Evolutionary conservation across 1,139 yeast genomes (phyloP), one percentile per base, ranked within the genome.

Genomic region (Saccharomyces hybrid): DNA sequence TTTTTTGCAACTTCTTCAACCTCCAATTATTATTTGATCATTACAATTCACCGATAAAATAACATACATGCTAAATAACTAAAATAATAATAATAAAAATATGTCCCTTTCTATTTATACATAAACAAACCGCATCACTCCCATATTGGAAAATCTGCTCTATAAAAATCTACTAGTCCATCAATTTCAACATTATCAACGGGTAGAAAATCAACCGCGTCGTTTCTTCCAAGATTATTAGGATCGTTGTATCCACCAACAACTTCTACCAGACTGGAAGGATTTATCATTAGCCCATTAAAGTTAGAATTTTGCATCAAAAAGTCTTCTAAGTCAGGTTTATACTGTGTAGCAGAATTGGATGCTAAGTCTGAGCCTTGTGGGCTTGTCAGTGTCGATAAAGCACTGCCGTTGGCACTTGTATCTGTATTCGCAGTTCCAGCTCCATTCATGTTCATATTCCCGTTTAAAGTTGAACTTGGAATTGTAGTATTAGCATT

Each of bases 321-420:
- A 53, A 67, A 67, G 53, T 67, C 71, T 46, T 67, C 71, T 44
- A 66, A 66, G 41, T 65, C 68, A n/a, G 69, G 69, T 3, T 65
- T 61, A 44, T 51, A 46, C 23, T 46, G 42, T 2, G 53, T 34
- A 11, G 50, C 27, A 20, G 53, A 46, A 11, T 41, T 41, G 7
- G 53, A 38, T 41, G 50, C 44, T 20, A 38, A 20, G 41, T 62
- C 67, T 34, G 64, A 61, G 9, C 55, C 56, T 16, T 62, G 61
- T 26, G 63, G 51, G 23, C 61, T 49, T 32, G 52, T 50, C 47
- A 50, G 41, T 38, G 50, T 49, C 14, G 46, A 20, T n/a, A 25
- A 26, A 42, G 26, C 46, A 31, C 28, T 49, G 25, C 49, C 42
- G 25, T 42, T 41, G 11, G 48, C 41, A 27, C 50, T 29, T 34